Evolutionary conservation across 2,329 filamentous ascomycete genomes (phyloP).

Genomic region (Monilinia aucupariae): DNA sequence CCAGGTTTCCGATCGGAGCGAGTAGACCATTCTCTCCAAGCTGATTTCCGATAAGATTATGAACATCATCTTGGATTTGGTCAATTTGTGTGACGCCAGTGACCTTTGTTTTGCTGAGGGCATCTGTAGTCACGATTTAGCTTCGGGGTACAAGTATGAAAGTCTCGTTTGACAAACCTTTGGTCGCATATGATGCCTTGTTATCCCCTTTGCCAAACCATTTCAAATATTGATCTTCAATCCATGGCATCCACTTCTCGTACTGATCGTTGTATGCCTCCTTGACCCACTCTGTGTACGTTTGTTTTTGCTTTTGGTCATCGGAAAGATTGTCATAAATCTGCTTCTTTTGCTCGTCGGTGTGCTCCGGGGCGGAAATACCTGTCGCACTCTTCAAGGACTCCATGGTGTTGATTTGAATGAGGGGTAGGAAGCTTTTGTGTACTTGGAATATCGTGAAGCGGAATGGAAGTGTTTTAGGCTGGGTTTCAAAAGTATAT

Average conservation of each 20-base stretch:
- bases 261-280: slow-evolving; percentile 66
- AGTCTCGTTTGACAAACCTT: slow-evolving; percentile 44
- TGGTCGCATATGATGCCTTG: slow-evolving; percentile 66
- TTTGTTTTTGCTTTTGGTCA: slow-evolving; percentile 25
- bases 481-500: background rate
- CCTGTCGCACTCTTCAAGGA: slow-evolving; percentile 5
- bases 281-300: slow-evolving; percentile 48
- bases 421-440: background rate
- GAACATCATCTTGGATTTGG: slow-evolving; percentile 13
- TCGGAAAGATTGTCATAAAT: slow-evolving; percentile 22
- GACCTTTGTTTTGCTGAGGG: slow-evolving; percentile 63
- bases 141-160: background rate
- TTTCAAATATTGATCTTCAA: slow-evolving; percentile 65
- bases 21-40: slow-evolving; percentile 63
- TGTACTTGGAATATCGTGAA: background rate
- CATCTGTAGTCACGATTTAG: slow-evolving; percentile 42
- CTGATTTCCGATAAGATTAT: slow-evolving; percentile 43
- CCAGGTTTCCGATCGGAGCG: slow-evolving; percentile 57
- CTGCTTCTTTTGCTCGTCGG: slow-evolving; percentile 24
- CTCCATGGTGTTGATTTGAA: background rate
- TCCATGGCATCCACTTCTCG: slow-evolving; percentile 70
- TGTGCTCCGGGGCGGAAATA: slow-evolving; percentile 6
- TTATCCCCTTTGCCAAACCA: slow-evolving; percentile 69
- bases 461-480: background rate
- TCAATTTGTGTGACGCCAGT: slow-evolving; percentile 50